Percentiles rank a stretch among this genome's conserved stretches.
Evolutionary conservation across 768 basidiomycete species (phyloP).

Genomic region (Leucocoprinus leucothites): DNA sequence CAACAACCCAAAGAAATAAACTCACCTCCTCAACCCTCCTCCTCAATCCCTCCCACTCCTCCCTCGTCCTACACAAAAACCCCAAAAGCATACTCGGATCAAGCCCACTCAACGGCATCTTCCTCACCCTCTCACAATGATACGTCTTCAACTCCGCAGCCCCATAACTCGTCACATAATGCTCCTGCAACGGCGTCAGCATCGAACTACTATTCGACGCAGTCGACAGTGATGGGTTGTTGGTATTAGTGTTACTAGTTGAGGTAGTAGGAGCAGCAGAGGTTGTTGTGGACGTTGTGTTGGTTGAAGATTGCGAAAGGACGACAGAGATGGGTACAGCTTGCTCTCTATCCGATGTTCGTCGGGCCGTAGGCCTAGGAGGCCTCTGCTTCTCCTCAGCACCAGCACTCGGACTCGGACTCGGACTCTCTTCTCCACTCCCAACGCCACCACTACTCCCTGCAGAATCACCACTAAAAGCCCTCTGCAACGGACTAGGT

Average conservation of each 20-base stretch:
- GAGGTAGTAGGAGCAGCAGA: conserved; percentile 21
- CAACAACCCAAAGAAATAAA: conserved; percentile 12
- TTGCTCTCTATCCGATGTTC: neutral
- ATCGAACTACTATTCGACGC: conserved; percentile 12
- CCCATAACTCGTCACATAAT: conserved; percentile 73
- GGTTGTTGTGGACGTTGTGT: conserved; percentile 13
- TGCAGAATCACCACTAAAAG: no score
- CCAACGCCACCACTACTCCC: no score
- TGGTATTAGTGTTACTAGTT: conserved; percentile 14
- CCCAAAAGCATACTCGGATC: conserved; percentile 98
- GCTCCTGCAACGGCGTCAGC: conserved; percentile 50
- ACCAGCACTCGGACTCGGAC: no score
- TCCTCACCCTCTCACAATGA: conserved; percentile 94
- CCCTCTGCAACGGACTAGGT: no score
- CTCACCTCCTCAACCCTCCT: conserved; percentile 70
- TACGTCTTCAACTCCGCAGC: conserved; percentile 78
- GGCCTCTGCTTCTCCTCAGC: no score
- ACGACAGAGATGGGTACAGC: conserved; percentile 4
- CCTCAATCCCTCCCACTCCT: conserved; percentile 83
- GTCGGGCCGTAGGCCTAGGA: neutral
- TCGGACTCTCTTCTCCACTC: no score
- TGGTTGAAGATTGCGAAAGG: conserved; percentile 13
- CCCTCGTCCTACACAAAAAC: conserved; percentile 80
- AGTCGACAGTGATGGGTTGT: neutral
- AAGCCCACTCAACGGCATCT: conserved; percentile 87